Conservation (phyloP, 2,329 filamentous ascomycete species). For the Pyricularia pennisetigena region DNA sequence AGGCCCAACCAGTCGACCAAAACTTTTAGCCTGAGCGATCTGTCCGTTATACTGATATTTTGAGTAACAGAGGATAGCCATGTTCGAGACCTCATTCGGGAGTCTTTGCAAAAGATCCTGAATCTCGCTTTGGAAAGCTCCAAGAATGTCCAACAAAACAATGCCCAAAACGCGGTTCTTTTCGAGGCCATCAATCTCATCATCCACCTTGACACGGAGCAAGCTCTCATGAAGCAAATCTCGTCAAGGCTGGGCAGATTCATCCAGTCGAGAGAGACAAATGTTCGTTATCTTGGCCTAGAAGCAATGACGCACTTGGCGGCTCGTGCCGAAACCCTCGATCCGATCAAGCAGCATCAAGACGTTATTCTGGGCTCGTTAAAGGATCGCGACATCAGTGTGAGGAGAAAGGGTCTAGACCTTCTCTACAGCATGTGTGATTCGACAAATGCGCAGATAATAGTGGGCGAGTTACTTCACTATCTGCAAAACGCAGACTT, state of each 20-base stretch:
- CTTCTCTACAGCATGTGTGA: constrained; percentile 99
- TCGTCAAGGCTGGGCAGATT: constrained; percentile 86
- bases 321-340: constrained; percentile 83
- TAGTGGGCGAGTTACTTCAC: constrained; percentile 86
- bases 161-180: constrained; percentile 93
- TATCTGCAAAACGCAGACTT: constrained; percentile 97
- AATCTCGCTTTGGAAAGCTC: constrained; percentile 86
- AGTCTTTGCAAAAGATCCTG: constrained; percentile 83
- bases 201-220: constrained; percentile 93
- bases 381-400: constrained; percentile 93
- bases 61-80: constrained; percentile 68
- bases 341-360: constrained; percentile 97
- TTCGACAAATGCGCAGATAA: constrained; percentile 81
- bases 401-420: constrained; percentile 89
- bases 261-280: constrained; percentile 93
- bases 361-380: constrained; percentile 90
- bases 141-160: constrained; percentile 99
- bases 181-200: constrained; percentile 99
- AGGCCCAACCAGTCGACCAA: constrained; percentile 18
- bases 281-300: constrained; percentile 88
- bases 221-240: constrained; percentile 91
- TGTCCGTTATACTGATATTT: constrained; percentile 3
- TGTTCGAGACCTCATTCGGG: constrained; percentile 81
- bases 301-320: constrained; percentile 98
- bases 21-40: not conserved